Evolutionary conservation across 2,329 filamentous ascomycete species (phyloP), one percentile per base, ranked within the genome.

Genomic region (Hymenoscyphus repandus): DNA sequence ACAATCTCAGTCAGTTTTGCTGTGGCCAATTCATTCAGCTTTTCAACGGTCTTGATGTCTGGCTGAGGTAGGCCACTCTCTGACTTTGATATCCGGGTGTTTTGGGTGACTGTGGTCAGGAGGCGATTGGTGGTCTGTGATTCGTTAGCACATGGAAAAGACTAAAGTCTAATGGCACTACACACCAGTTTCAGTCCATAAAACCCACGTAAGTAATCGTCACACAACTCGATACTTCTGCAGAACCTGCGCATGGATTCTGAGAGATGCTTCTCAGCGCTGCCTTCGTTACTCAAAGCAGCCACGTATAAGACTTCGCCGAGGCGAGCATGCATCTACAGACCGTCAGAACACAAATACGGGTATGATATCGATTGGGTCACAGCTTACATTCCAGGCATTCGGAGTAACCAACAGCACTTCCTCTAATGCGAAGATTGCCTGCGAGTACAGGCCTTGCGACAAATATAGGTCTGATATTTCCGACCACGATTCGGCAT

Each of bases 401-500:
- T 96, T 95, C 3, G 93, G 92, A 47, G 83, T 80, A 51, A 95
- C 76, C 46, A 97, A 74, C 40, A 99, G 70, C 17, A 95, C 90
- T 68, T 99, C 93, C 68, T 99, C 93, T 40, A 96, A 72, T 53
- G 90, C 86, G 68, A 86, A 96, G 45, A 96, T 83, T 36, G 90
- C 88, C 68, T 97, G 92, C 12, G 83, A 72, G 64, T 87, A 90
- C 61, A 92, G 71, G 1, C 86, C 89, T 65, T 92, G 86, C 17
- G 77, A 77, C 30, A 90, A 76, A 69, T 99, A 97, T 54, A 96
- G 72, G 66, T 96, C 90, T 47, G 88, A 82, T 59, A 97, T 75
- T 72, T 99, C 93, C 47, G 89, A 82, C 93, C 93, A 99, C 9
- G 88, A 85, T 72, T 99, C 93, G 5, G 86, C 84, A 71, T 99